phyloP scores from a whole-genome alignment of 2,329 filamentous ascomycete genomes.

The Claviceps sp. region DNA sequence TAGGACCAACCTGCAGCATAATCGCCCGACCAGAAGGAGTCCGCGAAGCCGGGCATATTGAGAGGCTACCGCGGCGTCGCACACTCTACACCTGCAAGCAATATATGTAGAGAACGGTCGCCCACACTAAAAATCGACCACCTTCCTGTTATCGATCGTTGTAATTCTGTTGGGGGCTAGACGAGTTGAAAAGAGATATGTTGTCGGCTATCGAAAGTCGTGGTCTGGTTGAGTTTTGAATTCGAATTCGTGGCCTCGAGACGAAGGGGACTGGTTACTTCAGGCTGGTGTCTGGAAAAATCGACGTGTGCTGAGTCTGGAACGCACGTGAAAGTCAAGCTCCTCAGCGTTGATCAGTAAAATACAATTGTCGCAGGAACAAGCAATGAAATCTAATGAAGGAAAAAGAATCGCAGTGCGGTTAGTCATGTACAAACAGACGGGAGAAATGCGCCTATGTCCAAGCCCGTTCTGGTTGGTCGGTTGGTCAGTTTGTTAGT shows the following conservation, averaged over 20 bases:
- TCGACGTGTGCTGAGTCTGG: background rate
- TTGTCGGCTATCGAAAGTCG: background rate
- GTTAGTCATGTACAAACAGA: background rate
- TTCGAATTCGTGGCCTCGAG: background rate
- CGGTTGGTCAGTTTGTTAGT: background rate
- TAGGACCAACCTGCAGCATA: slow-evolving; percentile 69
- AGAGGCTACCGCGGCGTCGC: slow-evolving; percentile 8
- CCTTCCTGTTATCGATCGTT: background rate
- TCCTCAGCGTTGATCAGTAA: background rate
- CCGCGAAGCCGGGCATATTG: slow-evolving; percentile 77
- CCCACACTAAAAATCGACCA: no score
- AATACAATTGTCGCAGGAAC: background rate
- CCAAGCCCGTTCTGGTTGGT: background rate
- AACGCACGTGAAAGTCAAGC: background rate
- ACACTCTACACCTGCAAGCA: background rate
- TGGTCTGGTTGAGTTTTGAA: background rate
- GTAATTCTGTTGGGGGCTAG: background rate
- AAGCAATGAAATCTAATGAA: background rate
- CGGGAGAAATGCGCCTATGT: background rate
- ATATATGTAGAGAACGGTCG: background rate
- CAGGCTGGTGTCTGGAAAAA: background rate
- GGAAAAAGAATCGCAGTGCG: background rate
- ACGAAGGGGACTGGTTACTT: background rate
- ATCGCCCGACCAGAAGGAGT: slow-evolving; percentile 96
- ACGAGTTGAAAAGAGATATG: background rate